These are phyloP conservation scores for Russula brevipes DNA, from an alignment of 768 basidiomycete species.

Conservation along the genomic window DNA sequence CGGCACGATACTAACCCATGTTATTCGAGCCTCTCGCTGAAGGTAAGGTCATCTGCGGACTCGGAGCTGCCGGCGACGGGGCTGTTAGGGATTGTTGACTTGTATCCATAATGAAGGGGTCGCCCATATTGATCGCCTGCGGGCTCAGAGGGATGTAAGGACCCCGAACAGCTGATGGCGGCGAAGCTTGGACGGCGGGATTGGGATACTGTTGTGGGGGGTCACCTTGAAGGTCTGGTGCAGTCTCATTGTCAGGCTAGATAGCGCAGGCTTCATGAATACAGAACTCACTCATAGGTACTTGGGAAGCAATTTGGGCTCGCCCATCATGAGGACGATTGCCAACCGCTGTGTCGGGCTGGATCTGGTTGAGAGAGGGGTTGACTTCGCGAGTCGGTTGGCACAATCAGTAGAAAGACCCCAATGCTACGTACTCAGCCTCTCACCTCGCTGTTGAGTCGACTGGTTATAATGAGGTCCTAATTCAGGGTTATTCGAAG, in stretches of 20 bases:
- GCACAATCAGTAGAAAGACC: not conserved
- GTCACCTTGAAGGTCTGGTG: too few species aligned
- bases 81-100: not conserved
- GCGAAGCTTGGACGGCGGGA: too few species aligned
- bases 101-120: not conserved
- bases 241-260: too few species aligned
- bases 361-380: too few species aligned
- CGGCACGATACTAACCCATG: too few species aligned
- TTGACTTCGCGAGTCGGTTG: not conserved
- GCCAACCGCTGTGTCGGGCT: too few species aligned
- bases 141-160: not conserved
- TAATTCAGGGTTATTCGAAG: not conserved
- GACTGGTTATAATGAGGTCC: not conserved
- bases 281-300: not conserved
- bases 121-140: not conserved
- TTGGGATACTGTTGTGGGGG: too few species aligned
- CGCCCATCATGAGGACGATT: too few species aligned
- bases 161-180: too few species aligned
- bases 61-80: not conserved
- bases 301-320: not conserved
- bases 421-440: not conserved
- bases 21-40: not conserved
- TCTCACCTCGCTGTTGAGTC: not conserved
- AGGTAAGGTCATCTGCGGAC: not conserved
- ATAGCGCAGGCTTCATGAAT: too few species aligned